Conservation (phyloP, 495 filamentous ascomycete genomes). For the Neurospora sp. region DNA sequence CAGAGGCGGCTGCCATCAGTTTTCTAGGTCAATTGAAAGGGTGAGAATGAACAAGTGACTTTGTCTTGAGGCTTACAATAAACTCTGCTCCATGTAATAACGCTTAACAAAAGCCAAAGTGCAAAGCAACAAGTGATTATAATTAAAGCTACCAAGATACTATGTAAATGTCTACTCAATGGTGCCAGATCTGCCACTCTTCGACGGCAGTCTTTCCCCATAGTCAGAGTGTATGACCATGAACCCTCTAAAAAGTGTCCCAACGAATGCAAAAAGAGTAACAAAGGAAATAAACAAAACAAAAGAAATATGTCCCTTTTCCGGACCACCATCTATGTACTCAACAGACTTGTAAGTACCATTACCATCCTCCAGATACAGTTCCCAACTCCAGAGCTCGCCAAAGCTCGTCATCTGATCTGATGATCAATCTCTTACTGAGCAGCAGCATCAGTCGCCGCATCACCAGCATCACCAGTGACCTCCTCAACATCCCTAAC, state of each 20-base stretch:
- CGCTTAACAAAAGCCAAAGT: background rate
- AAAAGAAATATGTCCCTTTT: background rate
- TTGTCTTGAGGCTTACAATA: background rate
- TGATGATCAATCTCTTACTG: background rate
- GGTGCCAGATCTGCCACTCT: background rate
- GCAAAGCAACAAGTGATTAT: background rate
- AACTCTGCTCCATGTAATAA: background rate
- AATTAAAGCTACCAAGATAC: background rate
- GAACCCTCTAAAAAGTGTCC: background rate
- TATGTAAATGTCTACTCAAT: background rate
- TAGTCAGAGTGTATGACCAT: background rate
- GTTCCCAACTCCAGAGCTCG: background rate
- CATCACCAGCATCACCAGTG: background rate
- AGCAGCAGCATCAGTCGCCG: background rate
- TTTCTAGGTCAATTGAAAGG: too few relatives aligned
- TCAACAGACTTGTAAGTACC: background rate
- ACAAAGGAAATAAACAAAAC: background rate
- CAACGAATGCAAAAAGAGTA: background rate
- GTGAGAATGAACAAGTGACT: background rate
- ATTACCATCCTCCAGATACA: background rate
- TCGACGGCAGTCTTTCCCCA: background rate
- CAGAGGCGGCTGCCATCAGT: background rate
- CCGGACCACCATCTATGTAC: background rate
- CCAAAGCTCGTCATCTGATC: background rate
- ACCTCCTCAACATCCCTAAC: background rate